Base-by-base conservation (phyloP, 495 filamentous ascomycete species). In the Cercophora samala region DNA sequence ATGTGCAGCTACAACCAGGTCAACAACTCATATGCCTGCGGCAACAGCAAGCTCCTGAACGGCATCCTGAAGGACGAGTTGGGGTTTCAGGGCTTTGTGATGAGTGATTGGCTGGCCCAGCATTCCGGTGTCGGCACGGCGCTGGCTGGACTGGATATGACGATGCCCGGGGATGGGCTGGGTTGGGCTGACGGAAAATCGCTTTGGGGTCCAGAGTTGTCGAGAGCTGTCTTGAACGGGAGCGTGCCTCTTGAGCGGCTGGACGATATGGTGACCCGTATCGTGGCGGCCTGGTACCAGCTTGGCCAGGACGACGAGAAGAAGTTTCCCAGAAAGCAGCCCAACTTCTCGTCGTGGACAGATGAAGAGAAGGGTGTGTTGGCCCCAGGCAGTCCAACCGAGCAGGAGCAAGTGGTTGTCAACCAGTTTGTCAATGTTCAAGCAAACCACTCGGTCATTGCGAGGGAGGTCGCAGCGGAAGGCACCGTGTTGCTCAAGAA, bases 261-360 rank as follows among this genome's bases (percentile, higher is more conserved):
- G 46, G 91, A 97, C 75, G 95, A 99, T 75, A 97, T 99, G 95
- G 92, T 88, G 3, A 91, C 91, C 1, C 87, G 94, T 23, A 89
- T 97, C 68, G 93, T 97, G 3, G 94, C 94, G 0, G 83, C 93
- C 0, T 97, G 93, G 92, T 97, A 96, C 74, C 91, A 96, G 73
- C 77, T 96, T 32, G 87, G 90, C 5, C 93, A 97, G 77, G 93
- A 97, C 72, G 81, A 89, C 60, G 83, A 85, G 77, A 80, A 80
- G 18, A 84, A 80, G 59, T 91, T 87, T 65, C 85, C 90, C 24
- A 85, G 84, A 9, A 78, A 92, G 8, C 88, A 86, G 2, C 93
- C 93, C 13, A 97, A 96, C 76, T 97, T 97, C 77, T 96, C 92
- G 2, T 93, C 90, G 0, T 97, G 92, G 91, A 93, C 91, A 0